Conservation (phyloP, 768 basidiomycete species). For the Xerocomellus chrysenteron region DNA sequence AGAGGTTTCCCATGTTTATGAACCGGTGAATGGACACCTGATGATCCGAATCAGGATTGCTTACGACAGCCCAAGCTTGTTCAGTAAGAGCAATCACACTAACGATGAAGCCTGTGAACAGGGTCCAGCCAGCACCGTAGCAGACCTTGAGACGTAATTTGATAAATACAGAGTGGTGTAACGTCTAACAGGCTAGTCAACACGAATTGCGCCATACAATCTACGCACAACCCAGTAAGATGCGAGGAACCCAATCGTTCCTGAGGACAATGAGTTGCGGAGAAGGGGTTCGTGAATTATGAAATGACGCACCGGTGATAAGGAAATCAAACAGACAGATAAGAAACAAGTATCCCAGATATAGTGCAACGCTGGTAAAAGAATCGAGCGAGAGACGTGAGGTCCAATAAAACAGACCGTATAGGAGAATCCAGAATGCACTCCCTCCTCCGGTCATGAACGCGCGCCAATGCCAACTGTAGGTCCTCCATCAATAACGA, state of each 20-base stretch:
- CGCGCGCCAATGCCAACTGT: slow-evolving; percentile 96
- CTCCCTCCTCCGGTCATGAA: slow-evolving; percentile 92
- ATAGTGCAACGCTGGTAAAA: slow-evolving; percentile 76
- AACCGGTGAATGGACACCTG: background rate
- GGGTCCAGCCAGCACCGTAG: background rate
- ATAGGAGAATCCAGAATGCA: slow-evolving; percentile 86
- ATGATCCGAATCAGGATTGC: background rate
- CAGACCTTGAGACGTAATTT: background rate
- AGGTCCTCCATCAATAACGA: slow-evolving; percentile 1
- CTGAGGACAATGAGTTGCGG: slow-evolving; percentile 36
- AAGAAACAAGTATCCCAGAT: slow-evolving; percentile 87
- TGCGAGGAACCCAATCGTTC: slow-evolving; percentile 89
- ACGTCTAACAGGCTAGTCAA: slow-evolving; percentile 46
- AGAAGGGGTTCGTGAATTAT: background rate
- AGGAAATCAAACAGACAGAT: slow-evolving; percentile 85
- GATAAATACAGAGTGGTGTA: slow-evolving; percentile 10
- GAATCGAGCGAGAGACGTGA: slow-evolving; percentile 85
- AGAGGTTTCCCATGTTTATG: background rate
- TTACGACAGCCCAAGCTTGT: background rate
- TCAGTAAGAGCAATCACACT: background rate
- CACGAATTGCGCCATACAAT: slow-evolving; percentile 79
- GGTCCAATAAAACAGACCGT: slow-evolving; percentile 87
- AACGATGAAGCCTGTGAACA: background rate
- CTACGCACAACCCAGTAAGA: slow-evolving; percentile 87
- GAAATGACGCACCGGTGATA: slow-evolving; percentile 60